Conservation (phyloP, 2,329 filamentous ascomycete species). For the Nothomitra cinnamomea region DNA sequence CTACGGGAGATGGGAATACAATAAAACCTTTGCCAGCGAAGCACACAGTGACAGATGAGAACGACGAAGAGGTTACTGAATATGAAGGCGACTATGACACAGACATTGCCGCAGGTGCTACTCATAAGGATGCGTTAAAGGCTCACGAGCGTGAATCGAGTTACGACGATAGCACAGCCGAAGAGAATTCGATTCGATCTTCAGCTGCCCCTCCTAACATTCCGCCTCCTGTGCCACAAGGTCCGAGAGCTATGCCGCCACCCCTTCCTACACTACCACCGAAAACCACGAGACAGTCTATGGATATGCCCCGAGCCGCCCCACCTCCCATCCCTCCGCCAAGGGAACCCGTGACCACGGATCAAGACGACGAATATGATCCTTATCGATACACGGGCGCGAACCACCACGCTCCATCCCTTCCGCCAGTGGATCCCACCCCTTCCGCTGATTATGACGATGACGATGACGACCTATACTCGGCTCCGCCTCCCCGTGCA, state of each 20-base stretch:
- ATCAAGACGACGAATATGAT: constrained; percentile 49
- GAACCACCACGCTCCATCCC: constrained; percentile 14
- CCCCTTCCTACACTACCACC: constrained; percentile 46
- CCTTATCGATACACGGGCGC: constrained; percentile 36
- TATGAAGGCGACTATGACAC: constrained; percentile 98
- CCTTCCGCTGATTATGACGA: neutral
- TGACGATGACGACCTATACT: constrained; percentile 13
- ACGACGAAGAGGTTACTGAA: constrained; percentile 69
- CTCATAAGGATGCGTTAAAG: constrained; percentile 84
- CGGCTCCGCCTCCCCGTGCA: constrained; percentile 16
- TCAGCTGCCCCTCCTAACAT: constrained; percentile 29
- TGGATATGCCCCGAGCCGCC: constrained; percentile 52
- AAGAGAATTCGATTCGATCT: constrained; percentile 34
- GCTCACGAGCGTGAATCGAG: constrained; percentile 64
- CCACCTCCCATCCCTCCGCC: constrained; percentile 47
- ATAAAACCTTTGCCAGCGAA: constrained; percentile 22
- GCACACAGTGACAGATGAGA: constrained; percentile 35
- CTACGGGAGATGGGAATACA: constrained; percentile 30
- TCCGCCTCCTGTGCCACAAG: constrained; percentile 38
- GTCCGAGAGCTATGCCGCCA: constrained; percentile 45
- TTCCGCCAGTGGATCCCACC: constrained; percentile 9
- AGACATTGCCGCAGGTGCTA: constrained; percentile 85
- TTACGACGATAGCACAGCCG: constrained; percentile 40
- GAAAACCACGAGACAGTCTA: constrained; percentile 40
- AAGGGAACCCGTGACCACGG: constrained; percentile 23